These are phyloP conservation scores for Citrullus colocynthis DNA, from an alignment of 306 rosid genomes.

Conservation along the genomic window DNA sequence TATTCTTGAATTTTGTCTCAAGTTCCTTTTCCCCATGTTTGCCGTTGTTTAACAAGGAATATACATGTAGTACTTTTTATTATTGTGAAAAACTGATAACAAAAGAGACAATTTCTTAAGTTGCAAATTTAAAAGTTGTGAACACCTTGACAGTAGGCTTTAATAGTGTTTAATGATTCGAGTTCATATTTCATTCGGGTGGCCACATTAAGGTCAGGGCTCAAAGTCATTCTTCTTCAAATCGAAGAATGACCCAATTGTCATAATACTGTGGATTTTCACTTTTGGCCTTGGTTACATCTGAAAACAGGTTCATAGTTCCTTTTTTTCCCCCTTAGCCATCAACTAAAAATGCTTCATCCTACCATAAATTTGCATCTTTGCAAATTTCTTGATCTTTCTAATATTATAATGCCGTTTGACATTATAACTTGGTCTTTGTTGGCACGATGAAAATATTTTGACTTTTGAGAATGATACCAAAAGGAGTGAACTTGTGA, in stretches of 20 bases:
- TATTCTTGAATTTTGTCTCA: slow-evolving; percentile 14
- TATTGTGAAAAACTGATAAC: not conserved
- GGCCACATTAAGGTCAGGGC: not conserved
- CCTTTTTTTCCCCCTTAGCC: not conserved
- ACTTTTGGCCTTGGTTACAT: not conserved
- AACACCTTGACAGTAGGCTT: not conserved
- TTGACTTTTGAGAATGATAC: no score
- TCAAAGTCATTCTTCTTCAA: no score
- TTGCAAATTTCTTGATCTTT: not conserved
- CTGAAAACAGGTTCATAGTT: not conserved
- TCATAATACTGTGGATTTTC: not conserved
- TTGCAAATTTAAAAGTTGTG: not conserved
- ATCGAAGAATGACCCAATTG: not conserved
- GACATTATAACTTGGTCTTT: no score
- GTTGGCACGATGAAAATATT: no score
- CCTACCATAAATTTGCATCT: not conserved
- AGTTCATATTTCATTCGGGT: not conserved
- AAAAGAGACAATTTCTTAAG: no score
- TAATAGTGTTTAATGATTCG: not conserved
- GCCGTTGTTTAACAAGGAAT: not conserved
- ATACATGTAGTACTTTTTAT: not conserved
- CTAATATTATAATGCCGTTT: not conserved
- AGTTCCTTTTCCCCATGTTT: not conserved
- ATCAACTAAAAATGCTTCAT: not conserved
- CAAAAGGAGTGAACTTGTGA: no score